Percentiles rank a stretch among this genome's conserved stretches.
Evolutionary conservation across 495 filamentous ascomycete genomes (phyloP).

Genomic region (Poronia punctata): DNA sequence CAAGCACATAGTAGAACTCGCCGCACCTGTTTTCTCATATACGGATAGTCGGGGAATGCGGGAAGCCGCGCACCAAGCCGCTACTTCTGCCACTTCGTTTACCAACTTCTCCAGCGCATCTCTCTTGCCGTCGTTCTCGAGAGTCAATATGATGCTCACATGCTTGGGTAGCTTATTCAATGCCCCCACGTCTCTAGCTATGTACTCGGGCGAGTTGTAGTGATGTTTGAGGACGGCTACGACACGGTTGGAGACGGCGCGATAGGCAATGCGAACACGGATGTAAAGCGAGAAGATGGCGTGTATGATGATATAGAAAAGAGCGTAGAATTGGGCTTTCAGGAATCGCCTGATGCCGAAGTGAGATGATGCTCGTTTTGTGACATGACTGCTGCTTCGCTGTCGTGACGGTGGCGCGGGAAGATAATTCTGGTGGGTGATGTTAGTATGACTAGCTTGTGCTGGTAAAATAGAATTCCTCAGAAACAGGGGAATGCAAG

Average conservation of each 20-base stretch:
- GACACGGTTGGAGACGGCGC: constrained; percentile 64
- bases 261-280: constrained; percentile 69
- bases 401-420: constrained; percentile 47
- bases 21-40: constrained; percentile 79
- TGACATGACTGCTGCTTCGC: constrained; percentile 19
- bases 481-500: neutral
- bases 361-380: constrained; percentile 26
- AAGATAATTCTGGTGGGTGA: constrained; percentile 54
- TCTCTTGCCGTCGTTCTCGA: constrained; percentile 60
- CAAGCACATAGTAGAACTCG: neutral
- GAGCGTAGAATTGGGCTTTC: constrained; percentile 54
- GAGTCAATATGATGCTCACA: constrained; percentile 75
- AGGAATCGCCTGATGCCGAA: constrained; percentile 62
- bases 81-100: constrained; percentile 82
- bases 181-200: constrained; percentile 75
- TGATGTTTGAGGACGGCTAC: constrained; percentile 83
- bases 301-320: constrained; percentile 69
- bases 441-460: constrained; percentile 18
- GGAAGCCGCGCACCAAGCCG: constrained; percentile 83
- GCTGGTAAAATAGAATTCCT: constrained; percentile 6
- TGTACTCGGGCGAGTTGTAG: constrained; percentile 85
- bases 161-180: constrained; percentile 70
- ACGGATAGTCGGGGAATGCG: constrained; percentile 80
- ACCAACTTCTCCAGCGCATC: constrained; percentile 71
- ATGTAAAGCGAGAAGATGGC: constrained; percentile 80